phyloP scores from a whole-genome alignment of 2,329 filamentous ascomycete genomes.

The Phialophora expanda region DNA sequence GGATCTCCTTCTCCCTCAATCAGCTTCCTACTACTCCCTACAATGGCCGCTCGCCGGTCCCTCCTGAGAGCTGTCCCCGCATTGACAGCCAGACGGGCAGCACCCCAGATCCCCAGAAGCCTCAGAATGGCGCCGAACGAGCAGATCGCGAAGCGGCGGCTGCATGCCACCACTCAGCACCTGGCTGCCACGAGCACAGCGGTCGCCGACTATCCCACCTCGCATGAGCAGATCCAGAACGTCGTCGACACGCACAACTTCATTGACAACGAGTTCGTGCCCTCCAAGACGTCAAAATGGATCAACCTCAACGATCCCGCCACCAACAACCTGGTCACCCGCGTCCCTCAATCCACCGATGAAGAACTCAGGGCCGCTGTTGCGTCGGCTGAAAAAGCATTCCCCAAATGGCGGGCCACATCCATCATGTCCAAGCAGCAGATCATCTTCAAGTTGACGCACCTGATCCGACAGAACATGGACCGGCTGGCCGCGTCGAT shows the following conservation, averaged over 20 bases:
- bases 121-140: constrained; percentile 38
- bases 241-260: constrained; percentile 67
- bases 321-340: constrained; percentile 69
- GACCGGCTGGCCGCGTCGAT: constrained; percentile 69
- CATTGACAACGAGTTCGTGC: constrained; percentile 66
- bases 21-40: not conserved
- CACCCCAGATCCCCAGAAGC: constrained; percentile 28
- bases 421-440: constrained; percentile 66
- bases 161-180: constrained; percentile 63
- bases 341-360: constrained; percentile 69
- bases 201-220: constrained; percentile 61
- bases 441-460: constrained; percentile 70
- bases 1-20: not conserved
- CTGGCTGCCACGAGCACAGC: constrained; percentile 58
- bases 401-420: constrained; percentile 65
- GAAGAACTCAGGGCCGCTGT: constrained; percentile 67
- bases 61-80: constrained; percentile 36
- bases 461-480: constrained; percentile 68
- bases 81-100: constrained; percentile 36
- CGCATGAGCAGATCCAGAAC: constrained; percentile 61
- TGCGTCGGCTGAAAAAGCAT: constrained; percentile 66
- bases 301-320: constrained; percentile 69
- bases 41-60: constrained; percentile 37
- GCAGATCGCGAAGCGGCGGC: constrained; percentile 38
- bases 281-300: constrained; percentile 65